phyloP scores from a whole-genome alignment of 169 alveolate species.

The Plasmodium billcollinsi region DNA sequence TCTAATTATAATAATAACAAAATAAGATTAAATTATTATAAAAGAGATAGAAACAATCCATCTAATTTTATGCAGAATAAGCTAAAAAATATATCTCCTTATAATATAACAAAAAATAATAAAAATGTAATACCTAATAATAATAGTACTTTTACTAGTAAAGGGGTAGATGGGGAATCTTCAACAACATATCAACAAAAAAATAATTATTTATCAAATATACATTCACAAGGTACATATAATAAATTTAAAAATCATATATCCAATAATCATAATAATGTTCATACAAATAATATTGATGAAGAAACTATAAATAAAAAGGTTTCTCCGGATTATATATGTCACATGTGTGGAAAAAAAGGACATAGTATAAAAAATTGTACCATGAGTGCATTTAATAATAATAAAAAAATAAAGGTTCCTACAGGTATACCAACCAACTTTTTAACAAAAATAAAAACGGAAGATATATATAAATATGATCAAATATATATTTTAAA shows the following conservation, averaged over 20 bases:
- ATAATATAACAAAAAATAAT: conserved; percentile 8
- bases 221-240: background rate
- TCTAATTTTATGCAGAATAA: conserved; percentile 16
- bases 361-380: conserved; percentile 90
- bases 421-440: conserved; percentile 92
- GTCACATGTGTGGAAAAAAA: conserved; percentile 92
- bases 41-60: conserved; percentile 28
- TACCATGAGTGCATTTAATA: conserved; percentile 83
- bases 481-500: conserved; percentile 85
- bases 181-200: background rate
- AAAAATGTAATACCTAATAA: background rate
- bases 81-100: conserved; percentile 5
- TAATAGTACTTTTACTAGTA: background rate
- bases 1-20: conserved; percentile 9
- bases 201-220: background rate
- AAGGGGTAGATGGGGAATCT: background rate
- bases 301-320: conserved; percentile 6
- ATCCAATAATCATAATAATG: background rate
- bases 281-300: background rate
- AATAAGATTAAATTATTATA: conserved; percentile 31
- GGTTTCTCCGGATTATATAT: conserved; percentile 80
- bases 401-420: conserved; percentile 88
- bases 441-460: conserved; percentile 83
- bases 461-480: conserved; percentile 86
- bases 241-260: conserved; percentile 10